Base-by-base conservation (phyloP, 768 basidiomycete genomes). In the Naematelia encephala region DNA sequence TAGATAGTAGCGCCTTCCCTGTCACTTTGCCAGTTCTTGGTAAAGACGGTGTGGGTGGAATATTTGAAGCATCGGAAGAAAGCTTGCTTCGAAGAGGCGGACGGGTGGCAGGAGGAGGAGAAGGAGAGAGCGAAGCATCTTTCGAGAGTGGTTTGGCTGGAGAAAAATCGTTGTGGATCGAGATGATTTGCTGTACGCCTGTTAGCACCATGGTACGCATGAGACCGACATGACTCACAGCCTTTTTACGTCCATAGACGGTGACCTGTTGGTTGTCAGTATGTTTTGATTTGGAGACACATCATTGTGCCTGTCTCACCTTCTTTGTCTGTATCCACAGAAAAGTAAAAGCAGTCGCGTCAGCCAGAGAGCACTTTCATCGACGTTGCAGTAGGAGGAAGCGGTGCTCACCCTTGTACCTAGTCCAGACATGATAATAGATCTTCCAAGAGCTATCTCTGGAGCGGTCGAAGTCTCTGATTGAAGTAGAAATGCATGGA, bases 161-260 rank as follows among this genome's bases (percentile, higher is more conserved):
- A 16, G 53, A 30, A 22, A 63, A 62, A 43, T 73, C 73, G 14
- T 43, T 49, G 29, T 69, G 71, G 19, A 75, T 56, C 2, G 72
- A 61, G 48, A 77, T 69, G 63, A 77, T 62, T 51, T 67, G 67
- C 68, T 52, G 34, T 72, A 44, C 48, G 13, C 23, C 42, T 22
- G 46, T 44, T 23, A 52, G 46, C 11, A 8, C 8, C 21, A 21
- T 47, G 8, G 34, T 8, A 39, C 25, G 8, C 21, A 47, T 21
- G 5, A 47, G 25, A 47, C 8, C 19, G 46, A 19, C 14, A 44
- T 45, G n/a, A 50, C 73, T 65, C 43, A 75, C 72, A 2, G 62
- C 69, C 54, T 66, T 69, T 53, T 68, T 69, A 4, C 62, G 48
- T 29, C 70, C 73, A 53, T 74, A 74, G 10, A 67, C 65, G 5